A percentile compares a stretch with the other conserved stretches of the same genome.
These are phyloP conservation scores for Escallonia herrerae DNA, from an alignment of 129 eudicot species.

Conservation along the genomic window DNA sequence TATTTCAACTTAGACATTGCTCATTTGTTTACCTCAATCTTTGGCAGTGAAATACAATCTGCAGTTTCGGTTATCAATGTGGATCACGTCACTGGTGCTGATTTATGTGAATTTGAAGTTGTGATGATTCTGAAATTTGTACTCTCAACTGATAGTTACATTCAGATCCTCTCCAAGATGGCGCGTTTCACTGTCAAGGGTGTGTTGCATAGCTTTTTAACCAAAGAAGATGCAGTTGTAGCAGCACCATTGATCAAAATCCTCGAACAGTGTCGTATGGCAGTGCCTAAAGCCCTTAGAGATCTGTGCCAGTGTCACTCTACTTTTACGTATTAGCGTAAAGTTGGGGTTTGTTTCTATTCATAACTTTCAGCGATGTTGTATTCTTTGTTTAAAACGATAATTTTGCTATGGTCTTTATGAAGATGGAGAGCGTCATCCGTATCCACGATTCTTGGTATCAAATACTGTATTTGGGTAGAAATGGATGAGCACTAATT, in stretches of 20 bases:
- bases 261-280: constrained; percentile 15
- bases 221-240: constrained; percentile 7
- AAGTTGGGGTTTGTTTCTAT: background rate
- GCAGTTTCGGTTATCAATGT: constrained; percentile 12
- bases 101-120: constrained; percentile 17
- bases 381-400: background rate
- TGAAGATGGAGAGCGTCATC: too few relatives aligned
- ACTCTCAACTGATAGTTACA: constrained; percentile 8
- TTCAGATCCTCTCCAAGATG: constrained; percentile 16
- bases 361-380: background rate
- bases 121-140: constrained; percentile 3
- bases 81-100: background rate
- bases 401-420: background rate
- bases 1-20: background rate
- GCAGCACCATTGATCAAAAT: constrained; percentile 12
- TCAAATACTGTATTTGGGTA: too few relatives aligned
- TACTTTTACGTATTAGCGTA: background rate
- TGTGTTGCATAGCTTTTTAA: constrained; percentile 8
- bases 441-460: too few relatives aligned
- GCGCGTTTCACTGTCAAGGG: constrained; percentile 5
- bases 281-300: constrained; percentile 19
- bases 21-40: constrained; percentile 3
- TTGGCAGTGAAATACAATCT: constrained; percentile 23
- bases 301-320: background rate
- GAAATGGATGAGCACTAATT: too few relatives aligned